Percentiles rank a stretch among this genome's conserved stretches.
These are phyloP conservation scores for Aspergillus niger DNA, from an alignment of 2,329 filamentous ascomycete species.

Conservation along the genomic window DNA sequence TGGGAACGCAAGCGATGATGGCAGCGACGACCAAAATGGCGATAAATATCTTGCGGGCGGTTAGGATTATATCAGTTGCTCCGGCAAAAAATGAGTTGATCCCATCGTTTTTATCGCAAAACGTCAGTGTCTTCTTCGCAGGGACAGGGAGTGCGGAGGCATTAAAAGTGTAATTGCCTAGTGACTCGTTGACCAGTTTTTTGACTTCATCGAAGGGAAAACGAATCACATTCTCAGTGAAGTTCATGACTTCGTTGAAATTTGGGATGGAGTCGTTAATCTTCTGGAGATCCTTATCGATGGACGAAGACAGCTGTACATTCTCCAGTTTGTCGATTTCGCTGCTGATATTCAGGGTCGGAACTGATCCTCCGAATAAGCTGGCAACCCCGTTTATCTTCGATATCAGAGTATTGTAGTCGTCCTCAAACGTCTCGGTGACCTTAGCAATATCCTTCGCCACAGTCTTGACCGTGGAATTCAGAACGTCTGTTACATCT, in stretches of 20 bases:
- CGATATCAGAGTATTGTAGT: slow-evolving; percentile 54
- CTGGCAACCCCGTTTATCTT: slow-evolving; percentile 60
- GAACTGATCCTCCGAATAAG: slow-evolving; percentile 50
- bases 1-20: slow-evolving; percentile 71
- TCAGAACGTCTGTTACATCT: slow-evolving; percentile 62
- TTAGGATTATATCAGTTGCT: slow-evolving; percentile 66
- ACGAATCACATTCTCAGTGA: slow-evolving; percentile 72
- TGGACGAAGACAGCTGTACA: slow-evolving; percentile 68
- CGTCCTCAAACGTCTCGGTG: slow-evolving; percentile 54
- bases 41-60: slow-evolving; percentile 74
- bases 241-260: slow-evolving; percentile 80
- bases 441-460: slow-evolving; percentile 49
- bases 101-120: slow-evolving; percentile 82
- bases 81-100: slow-evolving; percentile 82
- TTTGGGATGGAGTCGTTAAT: slow-evolving; percentile 79
- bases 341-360: slow-evolving; percentile 65
- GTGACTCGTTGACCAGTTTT: slow-evolving; percentile 67
- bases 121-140: slow-evolving; percentile 76
- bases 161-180: slow-evolving; percentile 77
- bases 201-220: slow-evolving; percentile 82
- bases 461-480: slow-evolving; percentile 53
- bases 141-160: slow-evolving; percentile 78
- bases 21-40: slow-evolving; percentile 72
- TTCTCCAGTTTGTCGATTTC: slow-evolving; percentile 67
- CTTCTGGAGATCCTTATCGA: slow-evolving; percentile 68